Base-by-base conservation (phyloP, 768 basidiomycete genomes). In the Collybia sp. region DNA sequence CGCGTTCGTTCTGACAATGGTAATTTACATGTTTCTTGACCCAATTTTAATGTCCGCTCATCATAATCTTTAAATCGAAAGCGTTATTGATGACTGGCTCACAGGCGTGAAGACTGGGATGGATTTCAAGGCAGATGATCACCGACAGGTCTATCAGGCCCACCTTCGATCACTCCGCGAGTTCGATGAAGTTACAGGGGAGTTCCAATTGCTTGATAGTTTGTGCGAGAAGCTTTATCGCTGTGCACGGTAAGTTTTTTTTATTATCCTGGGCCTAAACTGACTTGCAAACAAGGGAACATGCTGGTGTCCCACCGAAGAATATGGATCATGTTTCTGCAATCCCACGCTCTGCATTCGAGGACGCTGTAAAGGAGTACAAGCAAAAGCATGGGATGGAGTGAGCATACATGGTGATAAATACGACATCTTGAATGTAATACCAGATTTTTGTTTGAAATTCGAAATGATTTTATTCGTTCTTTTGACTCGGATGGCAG, bases 1-100 rank as follows among this genome's bases (percentile, higher is more conserved):
- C 13, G 44, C 35, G n/a, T 10, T 37, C n/a, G 10, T 18, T 37
- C 10, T 37, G 53, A 69, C 62, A 15, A 16, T 18, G 12, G 15
- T 42, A 25, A 10, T 43, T 15, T 20, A 10, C 12, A 6, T 30
- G 35, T n/a, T 25, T 36, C 38, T 17, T 12, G 12, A n/a, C n/a
- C n/a, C n/a, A n/a, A n/a, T 43, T 44, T 5, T 18, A 37, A 38
- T 46, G 60, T 17, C 33, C 19, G 6, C 38, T 52, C 4, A 50
- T 40, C 2, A 44, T 45, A 9, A 16, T 12, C 15, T 6, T 15
- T 12, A 45, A 37, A 30, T 50, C 43, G 43, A 44, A 46, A 42
- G 38, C 36, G 50, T 31, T 40, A 47, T 52, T 37, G 25, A 48
- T 31, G 41, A 40, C 37, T 36, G 48, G 40, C 16, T 15, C 0